These are phyloP conservation scores for Fistulifera pelliculosa DNA, from an alignment of 108 stramenopile genomes.

Conservation along the genomic window DNA sequence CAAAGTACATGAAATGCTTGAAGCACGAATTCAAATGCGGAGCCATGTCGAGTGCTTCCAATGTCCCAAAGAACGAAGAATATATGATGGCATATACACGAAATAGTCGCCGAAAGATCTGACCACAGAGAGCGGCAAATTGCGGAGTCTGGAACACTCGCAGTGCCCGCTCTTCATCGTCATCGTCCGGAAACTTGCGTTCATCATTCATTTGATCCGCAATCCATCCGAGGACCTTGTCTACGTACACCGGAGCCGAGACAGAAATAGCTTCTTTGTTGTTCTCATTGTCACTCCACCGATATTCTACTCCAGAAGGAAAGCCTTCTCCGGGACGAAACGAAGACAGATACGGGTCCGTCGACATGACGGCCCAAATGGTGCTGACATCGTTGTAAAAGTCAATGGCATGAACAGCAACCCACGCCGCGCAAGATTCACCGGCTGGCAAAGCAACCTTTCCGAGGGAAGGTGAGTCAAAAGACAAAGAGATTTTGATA, in stretches of 20 bases:
- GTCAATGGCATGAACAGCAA: slow-evolving; percentile 86
- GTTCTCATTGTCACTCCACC: slow-evolving; percentile 54
- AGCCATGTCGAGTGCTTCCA: slow-evolving; percentile 86
- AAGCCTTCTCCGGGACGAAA: slow-evolving; percentile 88
- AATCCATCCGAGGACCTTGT: slow-evolving; percentile 83
- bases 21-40: slow-evolving; percentile 88
- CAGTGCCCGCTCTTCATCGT: slow-evolving; percentile 76
- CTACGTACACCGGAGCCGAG: slow-evolving; percentile 79
- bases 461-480: neutral
- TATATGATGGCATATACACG: slow-evolving; percentile 90
- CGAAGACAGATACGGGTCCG: slow-evolving; percentile 74
- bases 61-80: slow-evolving; percentile 75
- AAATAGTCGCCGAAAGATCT: slow-evolving; percentile 82
- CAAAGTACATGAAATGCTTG: slow-evolving; percentile 91
- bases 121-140: slow-evolving; percentile 81
- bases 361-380: slow-evolving; percentile 87
- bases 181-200: slow-evolving; percentile 85
- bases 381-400: slow-evolving; percentile 88
- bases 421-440: slow-evolving; percentile 88
- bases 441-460: slow-evolving; percentile 76
- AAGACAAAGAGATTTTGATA: neutral
- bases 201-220: slow-evolving; percentile 86
- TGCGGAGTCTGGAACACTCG: slow-evolving; percentile 81
- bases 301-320: slow-evolving; percentile 83
- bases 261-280: slow-evolving; percentile 57